Evolutionary conservation across 805 yeast species (phyloP).

Genomic region (Saturnispora mendoncae): DNA sequence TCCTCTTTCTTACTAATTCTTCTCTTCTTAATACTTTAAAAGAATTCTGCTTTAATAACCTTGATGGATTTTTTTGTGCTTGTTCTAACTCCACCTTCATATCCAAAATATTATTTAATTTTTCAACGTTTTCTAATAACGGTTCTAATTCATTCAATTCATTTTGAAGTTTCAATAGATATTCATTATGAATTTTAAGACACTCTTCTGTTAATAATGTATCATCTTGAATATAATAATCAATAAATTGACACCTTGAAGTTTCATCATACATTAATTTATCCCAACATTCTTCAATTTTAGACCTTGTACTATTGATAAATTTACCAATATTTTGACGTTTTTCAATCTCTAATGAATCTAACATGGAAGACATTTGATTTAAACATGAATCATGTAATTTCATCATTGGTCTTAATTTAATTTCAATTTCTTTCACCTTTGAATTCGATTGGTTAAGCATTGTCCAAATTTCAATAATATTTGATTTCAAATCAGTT

Average conservation of each 20-base stretch:
- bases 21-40: slow-evolving; percentile 74
- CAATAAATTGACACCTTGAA: slow-evolving; percentile 41
- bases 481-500: slow-evolving; percentile 21
- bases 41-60: slow-evolving; percentile 65
- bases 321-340: slow-evolving; percentile 58
- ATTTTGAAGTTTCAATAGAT: slow-evolving; percentile 42
- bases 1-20: slow-evolving; percentile 62
- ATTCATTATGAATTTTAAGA: slow-evolving; percentile 55
- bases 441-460: slow-evolving; percentile 38
- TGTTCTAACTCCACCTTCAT: slow-evolving; percentile 59
- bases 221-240: slow-evolving; percentile 31
- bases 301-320: slow-evolving; percentile 50
- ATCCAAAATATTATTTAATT: slow-evolving; percentile 43
- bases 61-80: slow-evolving; percentile 69
- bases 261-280: slow-evolving; percentile 47
- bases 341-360: slow-evolving; percentile 50
- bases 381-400: slow-evolving; percentile 40
- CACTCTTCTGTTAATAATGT: slow-evolving; percentile 45
- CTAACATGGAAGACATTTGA: slow-evolving; percentile 46
- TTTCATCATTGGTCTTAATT: slow-evolving; percentile 34
- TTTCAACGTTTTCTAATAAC: slow-evolving; percentile 46
- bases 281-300: slow-evolving; percentile 56
- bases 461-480: slow-evolving; percentile 29
- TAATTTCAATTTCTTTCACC: slow-evolving; percentile 24
- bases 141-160: slow-evolving; percentile 45